These are phyloP conservation scores for Arabis alpina DNA, from an alignment of 345 rosid genomes.

Conservation along the genomic window DNA sequence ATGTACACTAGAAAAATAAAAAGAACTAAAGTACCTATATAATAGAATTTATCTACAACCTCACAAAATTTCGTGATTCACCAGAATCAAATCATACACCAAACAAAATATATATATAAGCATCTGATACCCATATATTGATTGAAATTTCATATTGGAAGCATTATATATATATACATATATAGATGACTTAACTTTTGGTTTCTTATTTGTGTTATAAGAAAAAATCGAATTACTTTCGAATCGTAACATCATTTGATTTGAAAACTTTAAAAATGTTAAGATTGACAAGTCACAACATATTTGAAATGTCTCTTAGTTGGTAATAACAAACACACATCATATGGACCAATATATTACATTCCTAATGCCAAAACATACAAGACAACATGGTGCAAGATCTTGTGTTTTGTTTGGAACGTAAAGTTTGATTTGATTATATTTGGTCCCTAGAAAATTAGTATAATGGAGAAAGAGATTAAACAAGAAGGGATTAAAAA, in stretches of 20 bases:
- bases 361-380: constrained; percentile 7
- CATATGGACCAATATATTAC: not conserved
- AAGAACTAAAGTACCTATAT: not conserved
- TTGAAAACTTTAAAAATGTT: not conserved
- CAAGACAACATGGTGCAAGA: constrained; percentile 12
- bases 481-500: not conserved
- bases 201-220: not conserved
- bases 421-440: constrained; percentile 8
- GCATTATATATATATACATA: not conserved
- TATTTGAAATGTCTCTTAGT: constrained; percentile 17
- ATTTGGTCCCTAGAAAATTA: constrained; percentile 4
- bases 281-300: constrained; percentile 3
- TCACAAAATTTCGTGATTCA: constrained; percentile 1
- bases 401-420: constrained; percentile 3
- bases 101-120: not conserved
- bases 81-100: not conserved
- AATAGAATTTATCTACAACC: constrained; percentile 15
- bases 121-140: constrained; percentile 17
- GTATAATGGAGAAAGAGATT: not conserved
- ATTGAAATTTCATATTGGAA: not conserved
- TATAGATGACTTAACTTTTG: not conserved
- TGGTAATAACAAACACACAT: constrained; percentile 10
- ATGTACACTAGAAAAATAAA: not conserved
- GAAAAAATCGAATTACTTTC: not conserved
- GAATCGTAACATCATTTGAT: not conserved